Evolutionary conservation across 23 red algal species (phyloP), one percentile per base, ranked within the genome.

Genomic region (Cyanidium caldarium): DNA sequence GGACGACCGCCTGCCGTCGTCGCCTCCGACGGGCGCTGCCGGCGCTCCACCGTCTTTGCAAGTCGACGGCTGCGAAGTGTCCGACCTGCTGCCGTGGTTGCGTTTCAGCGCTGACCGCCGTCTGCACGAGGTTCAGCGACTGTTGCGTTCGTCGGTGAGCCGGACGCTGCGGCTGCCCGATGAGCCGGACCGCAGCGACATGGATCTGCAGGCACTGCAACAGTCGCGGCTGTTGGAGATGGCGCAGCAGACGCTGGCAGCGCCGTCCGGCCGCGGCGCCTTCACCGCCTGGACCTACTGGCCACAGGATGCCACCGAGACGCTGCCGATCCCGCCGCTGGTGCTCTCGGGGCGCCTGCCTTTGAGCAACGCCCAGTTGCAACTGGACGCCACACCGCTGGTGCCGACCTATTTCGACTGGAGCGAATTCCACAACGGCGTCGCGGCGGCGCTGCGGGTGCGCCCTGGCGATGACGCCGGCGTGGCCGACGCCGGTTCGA

Each of bases 381-480:
- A 78, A 17, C 65, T 51, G 2, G 74, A 76, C 39, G 39, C 38
- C 33, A 79, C 33, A 21, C 44, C 51, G 16, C 58, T 46, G 31
- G 66, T 71, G 15, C 44, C 66, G 33, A 44, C 61, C 26, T 40
- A 70, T 17, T 42, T 87, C 41, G 76, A 95, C 37, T 98, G 92
- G 92, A 68, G 77, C 35, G 77, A 85, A 31, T 98, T 98, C 66
- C 92, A 98, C 41, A 98, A 98, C 68, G 84, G 83, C 66, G 92
- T 83, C n/a, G 92, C 92, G 5, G 84, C 92, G 26, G 86, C 84
- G 0, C 77, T 98, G 5, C 76, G 92, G 12, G 65, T 98, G 30
- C 66, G 79, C 38, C 65, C 81, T 26, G 42, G 70, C 10, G 69
- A 77, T 39, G 56, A 67, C 42, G 73, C 58, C 2, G 40, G 31